Base-by-base conservation (phyloP, 805 yeast genomes). In the Saturnispora ahearnii region DNA sequence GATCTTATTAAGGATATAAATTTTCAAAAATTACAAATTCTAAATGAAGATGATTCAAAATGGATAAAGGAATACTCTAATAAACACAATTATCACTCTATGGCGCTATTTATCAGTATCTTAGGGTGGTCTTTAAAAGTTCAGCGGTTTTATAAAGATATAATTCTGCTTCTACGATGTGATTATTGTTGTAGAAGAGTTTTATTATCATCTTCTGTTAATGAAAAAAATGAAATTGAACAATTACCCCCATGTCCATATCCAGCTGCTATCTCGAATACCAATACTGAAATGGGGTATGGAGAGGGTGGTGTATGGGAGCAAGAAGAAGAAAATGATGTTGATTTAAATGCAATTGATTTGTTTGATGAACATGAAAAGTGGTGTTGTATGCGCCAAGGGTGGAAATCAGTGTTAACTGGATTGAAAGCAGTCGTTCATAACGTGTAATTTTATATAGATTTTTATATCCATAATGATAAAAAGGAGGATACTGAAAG, bases 111-210 rank as follows among this genome's bases (percentile, higher is more conserved):
- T 46, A 32, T 43, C 11, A 31, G 45, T 31, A 30, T 70, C 12
- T 53, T 70, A 6, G 73, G 74, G 1, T 71, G 74, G 74, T 63
- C 58, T 21, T 51, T 68, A 11, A 62, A 57, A 44, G 55, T 57
- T 11, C 67, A 64, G 32, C 52, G 50, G 12, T 61, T 60, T 31
- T 60, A 62, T 0, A 42, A 56, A 12, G 59, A 59, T 8, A 59
- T 57, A 7, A 50, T 67, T 28, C 48, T 59, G 3, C 51, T 71
- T 1, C 50, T 70, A 34, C 52, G 52, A 18, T 70, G 73, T 44
- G 47, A 56, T 15, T 63, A 61, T 34, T 71, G 73, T 51, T 64
- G 67, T 2, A 56, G 73, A 52, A 57, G 74, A 7, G 58, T 70
- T 2, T 49, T 67, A 13, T 43, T 67, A 2, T 47, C 46, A 5